These are phyloP conservation scores for Globisporangium rhizosaccharum DNA, from an alignment of 352 stramenopile genomes.

Conservation along the genomic window DNA sequence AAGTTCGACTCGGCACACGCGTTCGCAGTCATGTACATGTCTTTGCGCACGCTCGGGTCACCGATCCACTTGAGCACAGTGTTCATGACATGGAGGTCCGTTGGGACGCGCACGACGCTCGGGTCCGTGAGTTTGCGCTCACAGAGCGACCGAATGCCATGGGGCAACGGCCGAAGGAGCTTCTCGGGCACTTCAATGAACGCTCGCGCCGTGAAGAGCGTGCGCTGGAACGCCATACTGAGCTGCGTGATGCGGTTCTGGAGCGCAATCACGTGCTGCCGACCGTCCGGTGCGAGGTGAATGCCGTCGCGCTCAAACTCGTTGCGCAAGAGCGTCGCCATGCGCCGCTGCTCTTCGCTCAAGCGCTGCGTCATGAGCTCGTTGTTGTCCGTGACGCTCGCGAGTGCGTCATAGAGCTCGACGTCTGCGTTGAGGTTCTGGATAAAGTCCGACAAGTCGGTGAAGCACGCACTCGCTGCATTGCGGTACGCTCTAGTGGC, in stretches of 20 bases:
- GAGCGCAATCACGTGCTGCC: slow-evolving; percentile 78
- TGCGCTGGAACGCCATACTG: slow-evolving; percentile 87
- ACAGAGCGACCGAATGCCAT: slow-evolving; percentile 49
- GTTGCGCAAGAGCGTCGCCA: slow-evolving; percentile 82
- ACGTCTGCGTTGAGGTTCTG: slow-evolving; percentile 91
- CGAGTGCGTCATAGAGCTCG: slow-evolving; percentile 85
- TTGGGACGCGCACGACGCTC: slow-evolving; percentile 61
- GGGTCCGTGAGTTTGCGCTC: slow-evolving; percentile 65
- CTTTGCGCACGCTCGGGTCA: slow-evolving; percentile 64
- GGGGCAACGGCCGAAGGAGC: slow-evolving; percentile 47
- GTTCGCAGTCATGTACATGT: slow-evolving; percentile 89
- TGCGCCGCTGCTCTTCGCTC: slow-evolving; percentile 87
- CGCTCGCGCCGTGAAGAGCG: slow-evolving; percentile 62
- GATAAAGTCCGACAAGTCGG: slow-evolving; percentile 92
- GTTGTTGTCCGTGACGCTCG: slow-evolving; percentile 53
- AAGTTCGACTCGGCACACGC: slow-evolving; percentile 76
- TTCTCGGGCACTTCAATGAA: slow-evolving; percentile 62
- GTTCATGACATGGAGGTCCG: slow-evolving; percentile 86
- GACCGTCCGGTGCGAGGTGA: slow-evolving; percentile 74
- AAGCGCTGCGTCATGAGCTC: slow-evolving; percentile 43
- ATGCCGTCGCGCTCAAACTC: slow-evolving; percentile 97
- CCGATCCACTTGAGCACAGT: slow-evolving; percentile 90
- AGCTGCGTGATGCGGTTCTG: slow-evolving; percentile 86
- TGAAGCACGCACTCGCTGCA: slow-evolving; percentile 86
- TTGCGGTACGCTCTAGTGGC: slow-evolving; percentile 61